phyloP scores from a whole-genome alignment of 768 basidiomycete species.

The Boletus speciosus region DNA sequence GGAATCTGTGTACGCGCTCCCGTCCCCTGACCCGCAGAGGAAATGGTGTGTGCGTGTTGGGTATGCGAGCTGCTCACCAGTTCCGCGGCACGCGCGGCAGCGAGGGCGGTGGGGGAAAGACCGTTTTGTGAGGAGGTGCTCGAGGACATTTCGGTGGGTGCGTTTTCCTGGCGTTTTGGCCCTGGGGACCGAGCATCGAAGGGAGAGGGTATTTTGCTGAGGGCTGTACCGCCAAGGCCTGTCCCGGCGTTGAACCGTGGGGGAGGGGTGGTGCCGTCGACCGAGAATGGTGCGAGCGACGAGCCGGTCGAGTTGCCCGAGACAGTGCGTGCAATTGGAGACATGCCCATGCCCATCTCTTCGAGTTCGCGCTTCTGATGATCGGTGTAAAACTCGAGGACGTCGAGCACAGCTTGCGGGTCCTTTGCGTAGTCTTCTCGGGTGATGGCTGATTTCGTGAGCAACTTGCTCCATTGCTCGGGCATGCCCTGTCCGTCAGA shows the following conservation, averaged over 20 bases:
- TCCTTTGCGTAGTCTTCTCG: slow-evolving; percentile 97
- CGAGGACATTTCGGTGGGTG: slow-evolving; percentile 33
- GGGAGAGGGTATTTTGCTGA: slow-evolving; percentile 43
- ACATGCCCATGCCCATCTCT: slow-evolving; percentile 43
- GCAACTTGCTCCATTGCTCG: slow-evolving; percentile 95
- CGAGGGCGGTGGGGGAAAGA: slow-evolving; percentile 41
- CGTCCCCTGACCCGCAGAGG: slow-evolving; percentile 29
- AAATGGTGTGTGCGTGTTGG: slow-evolving; percentile 39
- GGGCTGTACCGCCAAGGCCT: slow-evolving; percentile 71
- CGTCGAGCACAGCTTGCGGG: slow-evolving; percentile 95
- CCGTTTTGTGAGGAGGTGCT: slow-evolving; percentile 33
- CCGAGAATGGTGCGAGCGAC: slow-evolving; percentile 37
- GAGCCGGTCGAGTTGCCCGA: slow-evolving; percentile 17
- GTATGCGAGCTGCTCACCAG: slow-evolving; percentile 53
- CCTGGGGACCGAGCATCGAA: slow-evolving; percentile 34
- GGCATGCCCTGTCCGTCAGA: slow-evolving; percentile 71
- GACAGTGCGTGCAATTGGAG: slow-evolving; percentile 22
- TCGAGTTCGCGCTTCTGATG: slow-evolving; percentile 94
- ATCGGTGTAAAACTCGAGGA: slow-evolving; percentile 97
- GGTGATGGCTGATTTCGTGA: slow-evolving; percentile 96
- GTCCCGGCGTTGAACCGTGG: slow-evolving; percentile 89
- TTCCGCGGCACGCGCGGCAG: slow-evolving; percentile 60
- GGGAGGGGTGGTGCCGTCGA: slow-evolving; percentile 42
- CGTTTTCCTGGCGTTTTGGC: slow-evolving; percentile 46
- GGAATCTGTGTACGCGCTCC: slow-evolving; percentile 28